Conservation (phyloP, 2,329 filamentous ascomycete species). For the Fusarium ambrosium region DNA sequence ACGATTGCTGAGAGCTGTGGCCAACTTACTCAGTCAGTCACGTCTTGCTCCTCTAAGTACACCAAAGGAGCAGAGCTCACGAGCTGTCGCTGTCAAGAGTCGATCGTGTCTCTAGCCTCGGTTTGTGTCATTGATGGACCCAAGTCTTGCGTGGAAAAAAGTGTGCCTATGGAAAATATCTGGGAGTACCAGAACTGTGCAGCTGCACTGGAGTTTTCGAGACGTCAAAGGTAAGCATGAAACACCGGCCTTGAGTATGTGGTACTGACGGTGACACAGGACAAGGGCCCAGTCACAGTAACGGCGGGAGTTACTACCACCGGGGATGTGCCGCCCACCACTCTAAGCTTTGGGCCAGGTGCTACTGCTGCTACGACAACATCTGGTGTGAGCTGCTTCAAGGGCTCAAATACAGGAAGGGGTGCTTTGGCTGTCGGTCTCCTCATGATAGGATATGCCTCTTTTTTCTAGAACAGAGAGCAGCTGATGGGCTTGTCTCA, state of each 20-base stretch:
- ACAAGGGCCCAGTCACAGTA: background rate
- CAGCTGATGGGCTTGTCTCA: background rate
- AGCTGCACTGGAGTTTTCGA: background rate
- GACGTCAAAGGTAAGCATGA: background rate
- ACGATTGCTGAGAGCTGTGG: conserved; percentile 14
- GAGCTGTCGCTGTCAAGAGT: conserved; percentile 22
- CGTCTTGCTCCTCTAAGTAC: conserved; percentile 10
- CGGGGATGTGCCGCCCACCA: background rate
- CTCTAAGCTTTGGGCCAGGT: background rate
- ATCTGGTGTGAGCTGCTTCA: background rate
- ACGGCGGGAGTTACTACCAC: background rate
- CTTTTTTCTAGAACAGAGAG: background rate
- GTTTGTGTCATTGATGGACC: conserved; percentile 21
- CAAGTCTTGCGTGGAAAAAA: background rate
- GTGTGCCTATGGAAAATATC: background rate
- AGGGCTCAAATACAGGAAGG: background rate
- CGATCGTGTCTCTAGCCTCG: conserved; percentile 17
- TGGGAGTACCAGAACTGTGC: conserved; percentile 28
- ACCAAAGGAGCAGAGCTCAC: conserved; percentile 4
- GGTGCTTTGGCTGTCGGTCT: background rate
- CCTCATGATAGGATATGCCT: background rate
- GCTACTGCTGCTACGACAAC: background rate
- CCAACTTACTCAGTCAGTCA: conserved; percentile 10
- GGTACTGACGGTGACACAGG: background rate
- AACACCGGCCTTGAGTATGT: background rate